Conservation (phyloP, 495 filamentous ascomycete genomes). For the Diplogelasinospora grovesii region DNA sequence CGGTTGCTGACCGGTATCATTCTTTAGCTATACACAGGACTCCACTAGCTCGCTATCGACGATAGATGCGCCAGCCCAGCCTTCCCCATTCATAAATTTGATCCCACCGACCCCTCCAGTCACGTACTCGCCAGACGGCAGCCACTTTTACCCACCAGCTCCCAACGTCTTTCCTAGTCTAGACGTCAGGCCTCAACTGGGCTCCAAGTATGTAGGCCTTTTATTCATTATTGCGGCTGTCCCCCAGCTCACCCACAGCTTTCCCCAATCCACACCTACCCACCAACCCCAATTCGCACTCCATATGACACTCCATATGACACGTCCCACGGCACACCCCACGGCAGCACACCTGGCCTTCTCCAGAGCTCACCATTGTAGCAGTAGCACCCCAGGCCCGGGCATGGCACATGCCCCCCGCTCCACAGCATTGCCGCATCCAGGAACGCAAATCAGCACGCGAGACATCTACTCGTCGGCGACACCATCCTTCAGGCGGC, state of each 20-base stretch:
- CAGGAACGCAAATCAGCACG: slow-evolving; percentile 35
- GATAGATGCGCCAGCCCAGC: slow-evolving; percentile 40
- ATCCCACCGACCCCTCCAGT: slow-evolving; percentile 39
- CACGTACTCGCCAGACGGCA: slow-evolving; percentile 38
- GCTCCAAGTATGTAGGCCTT: slow-evolving; percentile 46
- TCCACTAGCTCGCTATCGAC: slow-evolving; percentile 38
- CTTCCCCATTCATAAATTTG: slow-evolving; percentile 36
- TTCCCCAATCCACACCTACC: slow-evolving; percentile 4
- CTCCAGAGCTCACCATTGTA: slow-evolving; percentile 33
- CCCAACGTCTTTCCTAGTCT: slow-evolving; percentile 38
- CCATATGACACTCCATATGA: no score
- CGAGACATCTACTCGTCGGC: slow-evolving; percentile 45
- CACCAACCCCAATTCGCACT: no score
- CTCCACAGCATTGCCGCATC: slow-evolving; percentile 43
- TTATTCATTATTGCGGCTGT: no score
- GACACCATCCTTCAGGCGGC: slow-evolving; percentile 41
- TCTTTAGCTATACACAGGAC: slow-evolving; percentile 40
- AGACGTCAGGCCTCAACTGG: slow-evolving; percentile 45
- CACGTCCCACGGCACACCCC: no score
- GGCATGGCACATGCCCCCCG: slow-evolving; percentile 51
- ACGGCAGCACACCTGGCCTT: slow-evolving; percentile 22
- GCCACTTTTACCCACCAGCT: slow-evolving; percentile 36
- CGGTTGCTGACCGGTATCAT: slow-evolving; percentile 29
- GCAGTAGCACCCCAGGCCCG: slow-evolving; percentile 41
- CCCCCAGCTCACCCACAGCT: no score